Percentiles rank a stretch among this genome's conserved stretches.
Conservation (phyloP, 768 basidiomycete genomes). For the Candolleomyces efflorescens region DNA sequence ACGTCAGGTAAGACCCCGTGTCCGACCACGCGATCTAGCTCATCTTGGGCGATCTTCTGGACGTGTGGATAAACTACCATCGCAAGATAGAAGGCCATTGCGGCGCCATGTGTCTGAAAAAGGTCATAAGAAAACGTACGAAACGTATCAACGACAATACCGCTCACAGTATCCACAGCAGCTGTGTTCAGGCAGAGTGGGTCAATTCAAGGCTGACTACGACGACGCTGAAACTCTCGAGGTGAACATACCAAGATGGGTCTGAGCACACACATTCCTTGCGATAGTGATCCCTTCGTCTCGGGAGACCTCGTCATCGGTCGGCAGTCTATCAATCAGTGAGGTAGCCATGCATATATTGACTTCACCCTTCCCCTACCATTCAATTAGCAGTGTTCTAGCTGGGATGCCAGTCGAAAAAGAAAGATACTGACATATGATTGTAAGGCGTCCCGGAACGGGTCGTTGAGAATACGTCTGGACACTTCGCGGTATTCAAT, state of each 20-base stretch:
- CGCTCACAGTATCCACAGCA: constrained; percentile 3
- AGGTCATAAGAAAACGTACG: too few relatives aligned
- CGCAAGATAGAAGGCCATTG: constrained; percentile 13
- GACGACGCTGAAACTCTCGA: background rate
- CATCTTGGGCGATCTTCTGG: constrained; percentile 33
- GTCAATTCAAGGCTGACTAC: too few relatives aligned
- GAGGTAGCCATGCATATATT: background rate
- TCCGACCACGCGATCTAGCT: constrained; percentile 34
- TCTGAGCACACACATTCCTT: background rate
- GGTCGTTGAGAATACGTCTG: background rate
- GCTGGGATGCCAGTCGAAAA: too few relatives aligned
- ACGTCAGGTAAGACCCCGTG: constrained; percentile 33
- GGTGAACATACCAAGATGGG: background rate
- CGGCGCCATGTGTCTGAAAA: background rate
- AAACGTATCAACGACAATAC: background rate
- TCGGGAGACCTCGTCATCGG: background rate
- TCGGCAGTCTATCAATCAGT: background rate
- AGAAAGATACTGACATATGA: too few relatives aligned
- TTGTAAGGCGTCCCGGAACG: background rate
- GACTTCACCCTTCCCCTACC: background rate
- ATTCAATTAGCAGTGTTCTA: background rate
- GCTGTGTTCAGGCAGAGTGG: background rate
- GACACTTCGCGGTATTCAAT: background rate
- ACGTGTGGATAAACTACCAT: constrained; percentile 34
- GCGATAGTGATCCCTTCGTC: background rate